Base-by-base conservation (phyloP, 2,329 filamentous ascomycete species). In the Hypoxylon sp. region DNA sequence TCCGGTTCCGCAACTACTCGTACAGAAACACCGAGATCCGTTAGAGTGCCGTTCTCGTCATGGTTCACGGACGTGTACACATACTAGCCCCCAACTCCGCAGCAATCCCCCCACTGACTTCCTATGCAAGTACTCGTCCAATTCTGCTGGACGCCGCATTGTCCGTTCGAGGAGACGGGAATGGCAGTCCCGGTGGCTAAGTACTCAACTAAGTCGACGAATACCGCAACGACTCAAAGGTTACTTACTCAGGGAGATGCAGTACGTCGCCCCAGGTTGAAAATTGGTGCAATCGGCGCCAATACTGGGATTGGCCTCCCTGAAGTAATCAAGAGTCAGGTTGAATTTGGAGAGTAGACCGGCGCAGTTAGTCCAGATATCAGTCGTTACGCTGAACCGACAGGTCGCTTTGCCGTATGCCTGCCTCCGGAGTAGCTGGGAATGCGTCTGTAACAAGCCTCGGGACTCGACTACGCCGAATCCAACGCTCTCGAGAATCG, bases 21-120 rank as follows among this genome's bases (percentile, higher is more conserved):
- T 29, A 3, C 27, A 29, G 9, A 6, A 11, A 29, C 4, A 29
- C 35, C 17, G 35, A 38, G 35, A 20, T 13, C 35, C 35, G 35
- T 29, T 29, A 29, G 27, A 29, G 10, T 5, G 27, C 9, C 9
- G 3, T 8, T 3, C 27, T 6, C 18, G 35, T 17, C n/a, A 38
- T 17, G 10, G 3, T 17, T 38, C 8, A 38, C 9, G 10, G 27
- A 8, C 27, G 10, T 29, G 18, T n/a, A 47, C 18, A 6, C 45
- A 35, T 18, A 48, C 33, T 48, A 48, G 13, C 46, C 46, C 1
- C 46, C 46, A 17, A 37, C n/a, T 3, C 29, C 46, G 21, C 46
- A 48, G 46, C 46, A 48, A 18, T 48, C 33, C 2, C 46, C 46
- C 46, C 46, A 48, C 27, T 48, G 46, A n/a, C 46, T 48, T 35